Percentiles rank a stretch among this genome's conserved stretches.
These are phyloP conservation scores for Colletotrichum melonis DNA, from an alignment of 2,329 filamentous ascomycete genomes.

Conservation along the genomic window DNA sequence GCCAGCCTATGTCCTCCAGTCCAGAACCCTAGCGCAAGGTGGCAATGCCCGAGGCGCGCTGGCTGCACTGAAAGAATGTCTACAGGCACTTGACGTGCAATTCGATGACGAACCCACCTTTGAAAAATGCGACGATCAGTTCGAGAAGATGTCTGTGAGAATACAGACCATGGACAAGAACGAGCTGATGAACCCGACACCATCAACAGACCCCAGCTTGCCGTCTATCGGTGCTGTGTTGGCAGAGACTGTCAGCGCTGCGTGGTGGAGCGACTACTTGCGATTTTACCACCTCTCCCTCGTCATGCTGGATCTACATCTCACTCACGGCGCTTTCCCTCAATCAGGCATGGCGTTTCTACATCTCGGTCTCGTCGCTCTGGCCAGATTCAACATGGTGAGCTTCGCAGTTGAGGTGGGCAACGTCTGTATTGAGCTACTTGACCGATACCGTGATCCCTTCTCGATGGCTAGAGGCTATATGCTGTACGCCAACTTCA, in stretches of 20 bases:
- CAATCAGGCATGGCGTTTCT: constrained; percentile 78
- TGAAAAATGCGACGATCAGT: constrained; percentile 82
- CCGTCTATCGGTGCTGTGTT: constrained; percentile 76
- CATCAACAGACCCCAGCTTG: constrained; percentile 63
- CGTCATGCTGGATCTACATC: constrained; percentile 73
- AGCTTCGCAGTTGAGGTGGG: constrained; percentile 75
- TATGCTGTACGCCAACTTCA: constrained; percentile 75
- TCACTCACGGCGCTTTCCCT: constrained; percentile 73
- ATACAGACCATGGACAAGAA: constrained; percentile 68
- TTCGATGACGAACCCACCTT: constrained; percentile 75
- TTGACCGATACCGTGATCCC: constrained; percentile 71
- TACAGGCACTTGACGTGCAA: constrained; percentile 75
- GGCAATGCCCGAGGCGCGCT: constrained; percentile 80
- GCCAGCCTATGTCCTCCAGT: constrained; percentile 85
- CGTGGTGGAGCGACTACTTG: constrained; percentile 79
- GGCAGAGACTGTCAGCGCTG: constrained; percentile 75
- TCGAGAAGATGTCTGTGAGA: constrained; percentile 70
- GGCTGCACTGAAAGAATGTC: constrained; percentile 74
- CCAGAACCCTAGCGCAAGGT: constrained; percentile 79
- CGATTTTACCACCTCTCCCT: constrained; percentile 79
- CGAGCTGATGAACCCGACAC: constrained; percentile 55
- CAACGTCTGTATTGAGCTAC: constrained; percentile 70
- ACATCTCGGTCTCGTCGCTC: constrained; percentile 74
- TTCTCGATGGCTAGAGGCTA: constrained; percentile 76
- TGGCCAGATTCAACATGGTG: constrained; percentile 78